These are phyloP conservation scores for Ormosia semicastrata DNA, from an alignment of 306 rosid species.

Conservation along the genomic window DNA sequence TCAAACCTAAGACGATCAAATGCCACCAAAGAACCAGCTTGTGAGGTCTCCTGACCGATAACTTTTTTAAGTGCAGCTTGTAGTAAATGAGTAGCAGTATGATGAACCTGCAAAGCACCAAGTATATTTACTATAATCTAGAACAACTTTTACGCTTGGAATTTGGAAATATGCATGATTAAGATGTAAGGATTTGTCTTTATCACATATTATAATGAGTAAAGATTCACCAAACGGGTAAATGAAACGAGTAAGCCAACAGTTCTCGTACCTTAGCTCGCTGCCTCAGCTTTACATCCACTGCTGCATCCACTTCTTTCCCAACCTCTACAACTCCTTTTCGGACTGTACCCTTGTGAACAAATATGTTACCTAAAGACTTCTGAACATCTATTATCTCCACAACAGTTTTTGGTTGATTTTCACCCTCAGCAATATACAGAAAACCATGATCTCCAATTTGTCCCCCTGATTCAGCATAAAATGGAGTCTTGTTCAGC, in stretches of 20 bases:
- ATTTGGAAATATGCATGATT: slow-evolving; percentile 12
- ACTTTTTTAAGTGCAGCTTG: slow-evolving; percentile 87
- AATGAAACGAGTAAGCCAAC: not conserved
- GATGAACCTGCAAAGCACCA: slow-evolving; percentile 77
- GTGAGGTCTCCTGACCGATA: slow-evolving; percentile 90
- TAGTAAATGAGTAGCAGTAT: slow-evolving; percentile 94
- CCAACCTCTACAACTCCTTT: slow-evolving; percentile 92
- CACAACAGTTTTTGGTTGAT: slow-evolving; percentile 62
- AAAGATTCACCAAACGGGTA: slow-evolving; percentile 5
- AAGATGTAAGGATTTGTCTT: slow-evolving; percentile 1
- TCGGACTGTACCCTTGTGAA: slow-evolving; percentile 82
- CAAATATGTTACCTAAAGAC: slow-evolving; percentile 76
- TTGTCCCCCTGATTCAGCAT: slow-evolving; percentile 98
- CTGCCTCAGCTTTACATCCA: slow-evolving; percentile 82
- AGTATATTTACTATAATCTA: slow-evolving; percentile 22
- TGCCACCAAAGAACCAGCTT: slow-evolving; percentile 96
- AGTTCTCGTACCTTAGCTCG: slow-evolving; percentile 69
- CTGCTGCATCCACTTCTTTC: slow-evolving; percentile 86
- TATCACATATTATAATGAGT: not conserved
- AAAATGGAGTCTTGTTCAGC: slow-evolving; percentile 87
- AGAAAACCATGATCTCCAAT: slow-evolving; percentile 88
- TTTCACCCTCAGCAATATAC: slow-evolving; percentile 57
- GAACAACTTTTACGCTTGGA: slow-evolving; percentile 20
- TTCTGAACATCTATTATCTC: slow-evolving; percentile 91
- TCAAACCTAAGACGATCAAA: slow-evolving; percentile 96